A percentile compares a stretch with the other conserved stretches of the same genome.
Evolutionary conservation across 2,329 filamentous ascomycete species (phyloP).

Genomic region (Fusarium pseudocircinatum): DNA sequence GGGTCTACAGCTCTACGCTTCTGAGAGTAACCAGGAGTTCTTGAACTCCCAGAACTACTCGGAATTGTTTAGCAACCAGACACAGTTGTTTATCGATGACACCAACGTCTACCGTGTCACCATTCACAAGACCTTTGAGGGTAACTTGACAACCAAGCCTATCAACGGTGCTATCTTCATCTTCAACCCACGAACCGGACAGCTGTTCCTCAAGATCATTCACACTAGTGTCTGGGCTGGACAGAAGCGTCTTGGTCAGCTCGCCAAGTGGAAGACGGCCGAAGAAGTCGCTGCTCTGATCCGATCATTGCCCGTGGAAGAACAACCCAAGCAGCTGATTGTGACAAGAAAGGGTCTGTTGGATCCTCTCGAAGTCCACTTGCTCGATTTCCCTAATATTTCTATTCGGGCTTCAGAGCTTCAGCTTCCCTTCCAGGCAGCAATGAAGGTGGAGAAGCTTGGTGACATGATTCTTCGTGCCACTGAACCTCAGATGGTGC

Average conservation of each 20-base stretch:
- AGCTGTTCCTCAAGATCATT: constrained; percentile 98
- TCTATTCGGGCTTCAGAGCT: constrained; percentile 97
- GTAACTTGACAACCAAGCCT: constrained; percentile 97
- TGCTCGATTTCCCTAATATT: constrained; percentile 99
- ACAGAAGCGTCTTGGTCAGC: constrained; percentile 97
- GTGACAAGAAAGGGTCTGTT: constrained; percentile 97
- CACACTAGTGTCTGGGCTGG: constrained; percentile 99
- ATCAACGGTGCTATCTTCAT: constrained; percentile 99
- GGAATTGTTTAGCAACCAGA: constrained; percentile 98
- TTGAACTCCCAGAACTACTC: constrained; percentile 99
- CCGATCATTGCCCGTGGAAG: constrained; percentile 92
- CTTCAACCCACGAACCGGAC: constrained; percentile 98
- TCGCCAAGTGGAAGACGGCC: constrained; percentile 99
- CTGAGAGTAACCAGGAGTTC: constrained; percentile 99
- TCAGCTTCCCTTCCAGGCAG: constrained; percentile 97
- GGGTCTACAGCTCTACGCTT: constrained; percentile 96
- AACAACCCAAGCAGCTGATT: constrained; percentile 98
- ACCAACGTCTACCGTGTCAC: constrained; percentile 99
- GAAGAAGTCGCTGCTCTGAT: constrained; percentile 99
- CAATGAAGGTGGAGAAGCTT: constrained; percentile 99
- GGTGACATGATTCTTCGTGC: constrained; percentile 98
- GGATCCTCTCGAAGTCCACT: constrained; percentile 95
- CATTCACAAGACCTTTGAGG: constrained; percentile 99
- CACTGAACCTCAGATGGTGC: constrained; percentile 99
- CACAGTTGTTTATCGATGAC: constrained; percentile 98